Base-by-base conservation (phyloP, 208 protist genomes). In the Leishmania gerbilli region DNA sequence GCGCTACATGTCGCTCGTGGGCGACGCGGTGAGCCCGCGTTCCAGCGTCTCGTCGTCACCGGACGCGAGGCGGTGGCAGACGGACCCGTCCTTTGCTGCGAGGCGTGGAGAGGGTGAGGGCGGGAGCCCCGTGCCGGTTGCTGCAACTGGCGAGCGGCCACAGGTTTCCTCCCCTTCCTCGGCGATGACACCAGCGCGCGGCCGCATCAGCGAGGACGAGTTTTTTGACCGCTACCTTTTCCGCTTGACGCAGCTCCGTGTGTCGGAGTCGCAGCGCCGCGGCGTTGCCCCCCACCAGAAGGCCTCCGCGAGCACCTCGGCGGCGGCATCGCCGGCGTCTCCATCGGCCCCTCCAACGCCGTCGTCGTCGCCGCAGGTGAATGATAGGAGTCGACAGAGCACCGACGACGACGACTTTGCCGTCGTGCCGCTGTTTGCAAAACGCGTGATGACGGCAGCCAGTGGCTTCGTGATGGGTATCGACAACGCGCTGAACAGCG, bases 221-320 rank as follows among this genome's bases (percentile, higher is more conserved):
- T 96, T 96, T 71, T 95, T 96, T 81, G 90, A 95, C 56, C 93
- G 91, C 34, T 96, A 96, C 85, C 95, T 95, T 79, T 95, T 96
- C 78, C 91, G 91, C 40, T 91, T 96, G n/a, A 81, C 86, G 34
- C 90, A 95, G 88, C 85, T 95, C 74, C 93, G 93, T 40, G 65
- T 82, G 34, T 84, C 81, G 53, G 81, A 87, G 58, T 76, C 88
- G 31, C 82, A 81, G 62, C 84, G 83, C 51, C 80, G 85, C 34
- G 79, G 79, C 21, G 72, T 56, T 64, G 60, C 64, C 51, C 45
- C 24, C 53, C 49, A 76, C 56, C 19, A 45, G 7, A 27, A n/a
- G 40, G 60, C 47, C 27, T 21, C 58, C 49, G 74, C 71, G 5
- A 47, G 37, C 56, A 72, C 60, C 15, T 78, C 55, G 55, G 74